Percentiles rank a stretch among this genome's conserved stretches.
phyloP scores from a whole-genome alignment of 257 asterid genomes.

The Capsicum rhomboideum region DNA sequence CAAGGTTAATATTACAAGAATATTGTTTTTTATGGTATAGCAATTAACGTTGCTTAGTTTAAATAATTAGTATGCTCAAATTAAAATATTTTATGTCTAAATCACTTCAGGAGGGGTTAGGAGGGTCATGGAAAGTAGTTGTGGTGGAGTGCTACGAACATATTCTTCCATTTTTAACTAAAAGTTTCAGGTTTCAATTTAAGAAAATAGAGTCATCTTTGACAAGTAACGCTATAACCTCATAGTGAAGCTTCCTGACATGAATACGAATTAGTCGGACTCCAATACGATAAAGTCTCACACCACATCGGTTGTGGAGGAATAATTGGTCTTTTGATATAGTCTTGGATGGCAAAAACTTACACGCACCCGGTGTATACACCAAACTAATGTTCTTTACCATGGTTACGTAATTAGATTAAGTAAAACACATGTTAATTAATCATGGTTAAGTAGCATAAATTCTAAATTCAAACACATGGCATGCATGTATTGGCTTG shows the following conservation, averaged over 20 bases:
- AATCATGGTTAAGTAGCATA: too few relatives aligned
- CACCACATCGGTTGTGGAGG: not conserved
- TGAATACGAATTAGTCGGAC: rapidly evolving
- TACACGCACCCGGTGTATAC: too few relatives aligned
- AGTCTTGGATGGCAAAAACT: not conserved
- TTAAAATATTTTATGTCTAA: not conserved
- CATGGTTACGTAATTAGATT: too few relatives aligned
- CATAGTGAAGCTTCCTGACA: rapidly evolving
- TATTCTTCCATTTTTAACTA: not conserved
- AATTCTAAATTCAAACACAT: too few relatives aligned
- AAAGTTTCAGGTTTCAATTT: rapidly evolving
- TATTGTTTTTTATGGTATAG: not conserved
- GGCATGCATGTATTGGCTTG: too few relatives aligned
- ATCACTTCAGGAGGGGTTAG: too few relatives aligned
- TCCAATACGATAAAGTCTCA: not conserved
- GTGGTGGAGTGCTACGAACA: rapidly evolving
- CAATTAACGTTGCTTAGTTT: not conserved
- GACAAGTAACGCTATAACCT: too few relatives aligned
- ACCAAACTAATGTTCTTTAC: too few relatives aligned
- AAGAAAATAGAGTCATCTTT: rapidly evolving
- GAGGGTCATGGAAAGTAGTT: too few relatives aligned
- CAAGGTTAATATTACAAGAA: not conserved
- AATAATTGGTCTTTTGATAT: not conserved
- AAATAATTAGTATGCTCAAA: not conserved
- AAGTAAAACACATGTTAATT: too few relatives aligned